Evolutionary conservation across 164 flowering plant species (phyloP).

Genomic region (Magnolia officinalis): DNA sequence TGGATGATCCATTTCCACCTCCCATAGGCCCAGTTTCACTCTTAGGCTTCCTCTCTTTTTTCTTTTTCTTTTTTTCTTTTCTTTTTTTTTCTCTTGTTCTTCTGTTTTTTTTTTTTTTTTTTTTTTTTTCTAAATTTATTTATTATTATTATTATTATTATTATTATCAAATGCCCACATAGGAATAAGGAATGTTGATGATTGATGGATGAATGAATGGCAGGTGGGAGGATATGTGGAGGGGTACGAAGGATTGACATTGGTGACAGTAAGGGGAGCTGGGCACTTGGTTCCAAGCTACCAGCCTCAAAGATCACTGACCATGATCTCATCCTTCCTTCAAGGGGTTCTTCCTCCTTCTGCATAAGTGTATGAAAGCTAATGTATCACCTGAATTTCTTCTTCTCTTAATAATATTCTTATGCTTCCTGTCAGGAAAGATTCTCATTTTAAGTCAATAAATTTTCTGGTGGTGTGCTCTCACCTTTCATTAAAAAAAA

Average conservation of each 20-base stretch:
- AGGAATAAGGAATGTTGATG: background rate
- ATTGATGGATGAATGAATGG: background rate
- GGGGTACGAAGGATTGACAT: slow-evolving; percentile 33
- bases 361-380: background rate
- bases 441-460: too few relatives aligned
- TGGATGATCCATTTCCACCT: too few relatives aligned
- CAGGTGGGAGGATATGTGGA: slow-evolving; percentile 47
- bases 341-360: slow-evolving; percentile 39
- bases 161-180: too few relatives aligned
- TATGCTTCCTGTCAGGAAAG: background rate
- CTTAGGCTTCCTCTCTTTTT: too few relatives aligned
- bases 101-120: too few relatives aligned
- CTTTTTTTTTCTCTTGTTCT: too few relatives aligned
- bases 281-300: slow-evolving; percentile 43
- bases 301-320: slow-evolving; percentile 33
- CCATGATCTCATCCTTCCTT: slow-evolving; percentile 32
- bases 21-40: too few relatives aligned
- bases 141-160: too few relatives aligned
- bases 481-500: too few relatives aligned
- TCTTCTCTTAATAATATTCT: background rate
- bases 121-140: too few relatives aligned
- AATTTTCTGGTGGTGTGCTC: too few relatives aligned
- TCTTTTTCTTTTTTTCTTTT: too few relatives aligned
- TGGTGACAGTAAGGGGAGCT: slow-evolving; percentile 46
- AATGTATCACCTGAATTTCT: background rate